phyloP scores from a whole-genome alignment of 257 asterid species.

The Nicotiana attenuata region DNA sequence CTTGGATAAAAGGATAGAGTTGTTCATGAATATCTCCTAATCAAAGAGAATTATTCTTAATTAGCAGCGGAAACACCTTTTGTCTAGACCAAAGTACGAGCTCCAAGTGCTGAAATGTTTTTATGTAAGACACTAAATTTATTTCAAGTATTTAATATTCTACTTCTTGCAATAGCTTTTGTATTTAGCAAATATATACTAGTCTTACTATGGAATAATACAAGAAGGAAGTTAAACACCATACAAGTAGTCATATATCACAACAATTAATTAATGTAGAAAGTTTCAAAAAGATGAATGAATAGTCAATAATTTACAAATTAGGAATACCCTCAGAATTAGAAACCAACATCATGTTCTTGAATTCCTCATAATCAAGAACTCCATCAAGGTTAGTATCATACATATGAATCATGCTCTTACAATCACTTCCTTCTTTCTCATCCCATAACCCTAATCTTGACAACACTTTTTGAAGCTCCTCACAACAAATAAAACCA shows the following conservation, averaged over 20 bases:
- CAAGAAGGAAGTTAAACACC: background rate
- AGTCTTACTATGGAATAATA: background rate
- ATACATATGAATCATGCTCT: conserved; percentile 34
- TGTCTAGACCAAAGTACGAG: no score
- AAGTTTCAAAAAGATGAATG: background rate
- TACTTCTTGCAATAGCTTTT: background rate
- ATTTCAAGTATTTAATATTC: background rate
- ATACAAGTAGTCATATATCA: background rate
- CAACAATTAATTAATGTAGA: background rate
- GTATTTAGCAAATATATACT: no score
- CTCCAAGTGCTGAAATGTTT: no score
- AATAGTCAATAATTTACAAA: background rate
- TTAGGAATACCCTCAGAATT: background rate
- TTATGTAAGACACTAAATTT: no score
- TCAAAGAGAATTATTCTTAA: no score
- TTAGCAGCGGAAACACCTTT: no score
- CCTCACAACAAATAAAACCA: conserved; percentile 32
- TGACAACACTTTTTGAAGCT: conserved; percentile 21
- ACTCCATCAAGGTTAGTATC: conserved; percentile 54
- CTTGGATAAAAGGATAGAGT: no score
- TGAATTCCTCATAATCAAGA: conserved; percentile 61
- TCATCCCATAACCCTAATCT: conserved; percentile 36
- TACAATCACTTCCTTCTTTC: conserved; percentile 28
- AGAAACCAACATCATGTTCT: conserved; percentile 43
- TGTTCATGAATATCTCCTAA: no score